These are phyloP conservation scores for Stipa capillata DNA, from an alignment of 176 grass and related monocot species.

Conservation along the genomic window DNA sequence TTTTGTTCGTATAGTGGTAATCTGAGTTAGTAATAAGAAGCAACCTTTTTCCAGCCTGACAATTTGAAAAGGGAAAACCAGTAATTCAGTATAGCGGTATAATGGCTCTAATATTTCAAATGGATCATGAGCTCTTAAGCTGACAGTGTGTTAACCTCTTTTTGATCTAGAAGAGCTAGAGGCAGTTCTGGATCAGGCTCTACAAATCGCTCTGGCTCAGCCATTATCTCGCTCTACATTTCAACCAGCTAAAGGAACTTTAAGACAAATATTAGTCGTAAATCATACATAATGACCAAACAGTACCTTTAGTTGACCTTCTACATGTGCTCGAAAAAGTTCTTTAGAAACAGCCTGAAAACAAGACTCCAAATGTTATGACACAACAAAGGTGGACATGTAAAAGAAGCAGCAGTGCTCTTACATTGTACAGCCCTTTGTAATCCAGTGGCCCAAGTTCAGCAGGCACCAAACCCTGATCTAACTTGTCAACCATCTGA, in stretches of 20 bases:
- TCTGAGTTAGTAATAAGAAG: constrained; percentile 97
- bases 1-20: constrained; percentile 97
- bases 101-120: constrained; percentile 1
- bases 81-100: background rate
- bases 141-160: constrained; percentile 51
- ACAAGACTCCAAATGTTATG: constrained; percentile 9
- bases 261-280: constrained; percentile 20
- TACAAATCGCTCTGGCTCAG: constrained; percentile 92
- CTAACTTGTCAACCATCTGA: constrained; percentile 96
- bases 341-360: constrained; percentile 82
- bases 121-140: background rate
- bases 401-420: constrained; percentile 2
- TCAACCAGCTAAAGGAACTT: constrained; percentile 34
- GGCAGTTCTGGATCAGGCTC: constrained; percentile 96
- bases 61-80: constrained; percentile 6
- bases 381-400: constrained; percentile 10
- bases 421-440: constrained; percentile 83
- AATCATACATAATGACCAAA: constrained; percentile 11
- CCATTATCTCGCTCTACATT: constrained; percentile 95
- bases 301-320: constrained; percentile 94
- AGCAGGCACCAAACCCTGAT: constrained; percentile 69
- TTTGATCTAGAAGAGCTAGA: constrained; percentile 98
- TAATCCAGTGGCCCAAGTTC: constrained; percentile 94
- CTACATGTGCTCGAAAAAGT: constrained; percentile 97
- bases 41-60: constrained; percentile 87